A percentile compares a stretch with the other conserved stretches of the same genome.
Conservation (phyloP, 371 early-diverging fungal species). For the Rhizopus arrhizus region DNA sequence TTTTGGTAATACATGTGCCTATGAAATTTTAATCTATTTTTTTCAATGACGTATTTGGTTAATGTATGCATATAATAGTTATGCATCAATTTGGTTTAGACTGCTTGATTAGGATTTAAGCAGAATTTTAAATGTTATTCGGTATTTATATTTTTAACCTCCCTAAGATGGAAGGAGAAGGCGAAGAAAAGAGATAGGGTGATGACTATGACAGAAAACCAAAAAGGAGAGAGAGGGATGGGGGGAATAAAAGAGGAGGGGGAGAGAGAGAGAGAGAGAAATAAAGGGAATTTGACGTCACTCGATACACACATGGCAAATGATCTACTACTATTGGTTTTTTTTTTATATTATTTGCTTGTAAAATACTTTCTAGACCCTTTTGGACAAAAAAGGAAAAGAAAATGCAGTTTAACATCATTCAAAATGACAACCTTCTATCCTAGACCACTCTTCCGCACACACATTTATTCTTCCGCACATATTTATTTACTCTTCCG, state of each 20-base stretch:
- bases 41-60: conserved; percentile 3
- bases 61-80: not conserved
- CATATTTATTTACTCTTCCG: too few relatives aligned
- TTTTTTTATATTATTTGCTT: not conserved
- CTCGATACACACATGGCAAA: conserved; percentile 2
- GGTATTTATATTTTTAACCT: not conserved
- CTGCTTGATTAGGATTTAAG: not conserved
- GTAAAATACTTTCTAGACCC: not conserved
- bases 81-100: not conserved
- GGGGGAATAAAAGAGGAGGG: not conserved
- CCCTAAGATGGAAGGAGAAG: not conserved
- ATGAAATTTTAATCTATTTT: conserved; percentile 1
- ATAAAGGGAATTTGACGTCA: not conserved
- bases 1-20: conserved; percentile 1
- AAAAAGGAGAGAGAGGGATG: not conserved
- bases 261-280: too few relatives aligned
- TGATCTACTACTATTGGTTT: conserved; percentile 9
- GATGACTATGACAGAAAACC: not conserved
- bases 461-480: too few relatives aligned
- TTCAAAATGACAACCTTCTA: conserved; percentile 15
- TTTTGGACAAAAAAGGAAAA: not conserved
- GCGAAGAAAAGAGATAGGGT: not conserved
- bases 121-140: not conserved
- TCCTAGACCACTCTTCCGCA: not conserved
- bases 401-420: conserved; percentile 15